A percentile compares a stretch with the other conserved stretches of the same genome.
Evolutionary conservation across 163 green algal genomes (phyloP).

Genomic region (Chlamydomonas reinhardtii): DNA sequence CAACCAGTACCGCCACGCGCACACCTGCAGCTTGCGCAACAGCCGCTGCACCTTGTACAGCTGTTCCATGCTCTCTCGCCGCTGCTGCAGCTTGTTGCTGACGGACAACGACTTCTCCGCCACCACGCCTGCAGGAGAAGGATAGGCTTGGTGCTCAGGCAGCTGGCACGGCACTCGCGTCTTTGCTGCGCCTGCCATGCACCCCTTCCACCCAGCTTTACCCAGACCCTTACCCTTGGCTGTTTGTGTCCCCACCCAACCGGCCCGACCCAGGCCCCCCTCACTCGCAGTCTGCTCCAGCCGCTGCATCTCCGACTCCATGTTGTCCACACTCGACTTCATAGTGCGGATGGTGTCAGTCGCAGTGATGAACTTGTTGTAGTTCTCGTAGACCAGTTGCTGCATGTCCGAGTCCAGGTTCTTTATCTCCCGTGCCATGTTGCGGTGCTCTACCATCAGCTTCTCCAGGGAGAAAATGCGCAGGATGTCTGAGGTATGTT

Average conservation of each 20-base stretch:
- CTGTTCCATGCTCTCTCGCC: conserved; percentile 89
- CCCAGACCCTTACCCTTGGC: too few relatives aligned
- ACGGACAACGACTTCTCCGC: conserved; percentile 80
- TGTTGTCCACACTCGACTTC: conserved; percentile 87
- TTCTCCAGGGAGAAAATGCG: conserved; percentile 67
- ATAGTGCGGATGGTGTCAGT: conserved; percentile 96
- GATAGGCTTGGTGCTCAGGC: neutral
- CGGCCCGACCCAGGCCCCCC: too few relatives aligned
- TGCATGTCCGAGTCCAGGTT: conserved; percentile 94
- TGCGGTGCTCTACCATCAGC: conserved; percentile 77
- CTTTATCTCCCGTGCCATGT: conserved; percentile 81
- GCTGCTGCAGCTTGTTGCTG: conserved; percentile 85
- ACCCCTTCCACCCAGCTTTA: too few relatives aligned
- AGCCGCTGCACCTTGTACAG: conserved; percentile 83
- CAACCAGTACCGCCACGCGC: too few relatives aligned
- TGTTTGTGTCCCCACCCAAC: too few relatives aligned
- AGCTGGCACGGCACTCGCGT: too few relatives aligned
- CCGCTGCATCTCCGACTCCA: conserved; percentile 83
- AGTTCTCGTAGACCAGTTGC: conserved; percentile 99
- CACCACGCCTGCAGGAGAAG: conserved; percentile 79
- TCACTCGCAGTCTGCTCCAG: conserved; percentile 13
- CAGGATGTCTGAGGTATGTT: conserved; percentile 70
- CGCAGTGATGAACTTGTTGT: conserved; percentile 98
- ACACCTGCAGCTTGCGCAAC: conserved; percentile 71
- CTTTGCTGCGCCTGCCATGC: too few relatives aligned